Conservation (phyloP, 345 rosid species). For the Populus simonii region DNA sequence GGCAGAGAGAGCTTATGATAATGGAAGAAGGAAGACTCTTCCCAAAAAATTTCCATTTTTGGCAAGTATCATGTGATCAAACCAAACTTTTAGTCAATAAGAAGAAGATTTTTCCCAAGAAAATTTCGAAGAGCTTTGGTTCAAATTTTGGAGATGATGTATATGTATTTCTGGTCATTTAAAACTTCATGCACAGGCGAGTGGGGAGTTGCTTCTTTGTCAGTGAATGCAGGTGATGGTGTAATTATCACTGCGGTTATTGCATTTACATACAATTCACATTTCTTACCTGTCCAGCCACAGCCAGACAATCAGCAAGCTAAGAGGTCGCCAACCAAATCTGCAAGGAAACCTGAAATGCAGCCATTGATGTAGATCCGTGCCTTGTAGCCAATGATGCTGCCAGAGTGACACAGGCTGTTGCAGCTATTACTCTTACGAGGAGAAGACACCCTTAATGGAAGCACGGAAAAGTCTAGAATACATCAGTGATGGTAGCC, state of each 20-base stretch:
- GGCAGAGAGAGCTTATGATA: no score
- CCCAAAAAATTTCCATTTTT: no score
- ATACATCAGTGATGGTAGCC: background rate
- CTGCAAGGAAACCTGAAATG: constrained; percentile 33
- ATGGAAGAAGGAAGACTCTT: no score
- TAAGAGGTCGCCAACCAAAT: constrained; percentile 25
- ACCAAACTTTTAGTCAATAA: no score
- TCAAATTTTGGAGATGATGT: no score
- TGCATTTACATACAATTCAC: background rate
- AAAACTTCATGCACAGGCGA: no score
- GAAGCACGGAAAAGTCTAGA: background rate
- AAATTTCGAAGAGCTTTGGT: no score
- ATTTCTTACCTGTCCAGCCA: constrained; percentile 30
- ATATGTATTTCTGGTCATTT: no score
- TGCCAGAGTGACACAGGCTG: constrained; percentile 29
- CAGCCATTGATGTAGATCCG: constrained; percentile 31
- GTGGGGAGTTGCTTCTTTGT: no score
- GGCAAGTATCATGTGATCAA: no score
- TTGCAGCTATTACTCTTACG: constrained; percentile 31
- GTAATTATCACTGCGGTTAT: no score
- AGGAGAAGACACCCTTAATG: constrained; percentile 22
- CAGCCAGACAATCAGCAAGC: constrained; percentile 33
- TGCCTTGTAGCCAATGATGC: constrained; percentile 28
- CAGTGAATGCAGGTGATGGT: background rate
- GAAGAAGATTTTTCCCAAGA: no score